Evolutionary conservation across 345 rosid species (phyloP).

Genomic region (Arabis alpina): DNA sequence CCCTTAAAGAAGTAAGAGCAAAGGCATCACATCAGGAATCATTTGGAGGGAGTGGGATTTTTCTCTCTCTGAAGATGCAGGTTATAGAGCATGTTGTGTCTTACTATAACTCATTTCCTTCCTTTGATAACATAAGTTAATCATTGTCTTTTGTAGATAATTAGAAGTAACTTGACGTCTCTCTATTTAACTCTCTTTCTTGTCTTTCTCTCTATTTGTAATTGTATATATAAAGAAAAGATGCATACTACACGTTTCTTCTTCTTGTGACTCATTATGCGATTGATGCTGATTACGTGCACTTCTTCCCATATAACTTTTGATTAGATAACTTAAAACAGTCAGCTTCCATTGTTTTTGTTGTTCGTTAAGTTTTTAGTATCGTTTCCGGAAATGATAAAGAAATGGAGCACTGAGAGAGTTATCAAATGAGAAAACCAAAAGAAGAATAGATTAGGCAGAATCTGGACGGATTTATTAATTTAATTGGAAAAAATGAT

Average conservation of each 20-base stretch:
- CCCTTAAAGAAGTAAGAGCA: constrained; percentile 66
- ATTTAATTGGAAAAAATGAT: neutral
- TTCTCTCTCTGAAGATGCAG: too few species aligned
- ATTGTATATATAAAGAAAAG: neutral
- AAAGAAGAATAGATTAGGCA: neutral
- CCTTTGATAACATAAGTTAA: neutral
- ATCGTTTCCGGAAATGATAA: neutral
- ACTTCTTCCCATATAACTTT: neutral
- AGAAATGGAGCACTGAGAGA: neutral
- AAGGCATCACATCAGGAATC: constrained; percentile 45
- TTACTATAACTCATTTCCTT: too few species aligned
- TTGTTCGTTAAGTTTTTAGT: too few species aligned
- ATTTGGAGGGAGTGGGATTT: too few species aligned
- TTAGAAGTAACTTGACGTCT: constrained; percentile 15
- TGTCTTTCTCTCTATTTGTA: neutral
- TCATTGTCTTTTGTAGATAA: neutral
- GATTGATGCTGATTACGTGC: constrained; percentile 4
- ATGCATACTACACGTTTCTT: constrained; percentile 32
- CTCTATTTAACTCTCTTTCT: constrained; percentile 12
- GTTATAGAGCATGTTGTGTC: too few species aligned
- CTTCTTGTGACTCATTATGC: constrained; percentile 10
- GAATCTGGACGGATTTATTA: neutral
- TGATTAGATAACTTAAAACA: too few species aligned
- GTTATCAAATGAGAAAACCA: neutral
- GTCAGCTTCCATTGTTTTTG: neutral